Base-by-base conservation (phyloP, 129 eudicot genomes). In the Flaveria brownii region DNA sequence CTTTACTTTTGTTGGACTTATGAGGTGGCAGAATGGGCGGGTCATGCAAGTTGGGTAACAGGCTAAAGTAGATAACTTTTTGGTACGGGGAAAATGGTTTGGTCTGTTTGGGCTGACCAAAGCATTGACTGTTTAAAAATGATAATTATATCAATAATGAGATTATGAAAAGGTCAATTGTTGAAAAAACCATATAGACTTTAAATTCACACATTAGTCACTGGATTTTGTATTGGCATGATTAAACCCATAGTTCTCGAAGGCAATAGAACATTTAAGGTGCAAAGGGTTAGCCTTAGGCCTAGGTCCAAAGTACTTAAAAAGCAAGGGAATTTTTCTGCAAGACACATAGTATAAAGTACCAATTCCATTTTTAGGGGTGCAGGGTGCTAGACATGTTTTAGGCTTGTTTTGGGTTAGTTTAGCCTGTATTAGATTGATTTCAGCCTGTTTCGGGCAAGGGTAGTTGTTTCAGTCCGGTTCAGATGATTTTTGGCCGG, bases 1-100 rank as follows among this genome's bases (percentile, higher is more conserved):
- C 78, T 79, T 72, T 52, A 9, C 41, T 70, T 56, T 65, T 41
- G 50, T 73, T 68, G 6, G 46, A 52, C 61, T 43, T 72, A 42
- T 68, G 49, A 17, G 42, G 71, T 39, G 49, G 39, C 26, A 65
- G 25, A 15, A 39, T 39, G 51, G 9, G 28, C 15, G 7, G 42
- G 42, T 11, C 3, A 41, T 30, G 67, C 9, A 23, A 56, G 50
- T n/a, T 20, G n/a, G 25, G 62, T 50, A 16, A 70, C 16, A 1
- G n/a, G 75, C n/a, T 47, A 71, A 26, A 68, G 49, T 4, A 46
- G 23, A 36, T 49, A 49, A 8, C 36, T 70, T 15, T 20, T 16
- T 26, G 43, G 69, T 15, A 6, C 20, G 11, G 68, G 68, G 43
- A 28, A 15, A 14, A 13, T 11, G 45, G 68, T 60, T 25, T 3